Evolutionary conservation across 768 basidiomycete species (phyloP).

Genomic region (Hirschioporus abietinus): DNA sequence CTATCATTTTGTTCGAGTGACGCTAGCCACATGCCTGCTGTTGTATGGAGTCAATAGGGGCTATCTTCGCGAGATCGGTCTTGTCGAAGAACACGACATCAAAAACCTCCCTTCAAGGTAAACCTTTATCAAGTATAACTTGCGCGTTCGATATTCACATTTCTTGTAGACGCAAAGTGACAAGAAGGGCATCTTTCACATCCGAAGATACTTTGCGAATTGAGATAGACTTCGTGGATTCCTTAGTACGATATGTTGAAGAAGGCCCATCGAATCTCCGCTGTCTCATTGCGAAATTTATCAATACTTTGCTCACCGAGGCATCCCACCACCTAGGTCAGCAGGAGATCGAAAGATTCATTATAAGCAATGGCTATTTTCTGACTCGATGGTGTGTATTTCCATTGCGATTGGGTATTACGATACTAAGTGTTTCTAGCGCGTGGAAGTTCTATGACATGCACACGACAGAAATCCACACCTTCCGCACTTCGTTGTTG

Average conservation of each 20-base stretch:
- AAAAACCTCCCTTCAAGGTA: conserved; percentile 53
- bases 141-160: neutral
- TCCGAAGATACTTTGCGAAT: conserved; percentile 55
- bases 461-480: conserved; percentile 49
- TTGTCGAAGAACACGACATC: conserved; percentile 47
- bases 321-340: conserved; percentile 51
- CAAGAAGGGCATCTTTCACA: conserved; percentile 34
- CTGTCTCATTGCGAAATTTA: conserved; percentile 54
- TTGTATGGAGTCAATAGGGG: conserved; percentile 62
- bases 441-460: conserved; percentile 65
- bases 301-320: conserved; percentile 53
- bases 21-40: conserved; percentile 54
- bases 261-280: conserved; percentile 44
- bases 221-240: conserved; percentile 49
- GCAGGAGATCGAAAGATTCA: conserved; percentile 70
- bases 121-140: conserved; percentile 16
- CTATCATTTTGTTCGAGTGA: conserved; percentile 49
- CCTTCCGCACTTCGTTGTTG: conserved; percentile 50
- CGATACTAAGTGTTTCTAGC: conserved; percentile 29
- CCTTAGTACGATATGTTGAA: conserved; percentile 46
- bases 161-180: conserved; percentile 41
- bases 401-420: neutral
- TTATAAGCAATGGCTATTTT: conserved; percentile 53
- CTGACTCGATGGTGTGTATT: conserved; percentile 53
- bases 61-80: conserved; percentile 35